Evolutionary conservation across 1,284 basidiomycete species (phyloP).

Genomic region (Ustilago esculenta): DNA sequence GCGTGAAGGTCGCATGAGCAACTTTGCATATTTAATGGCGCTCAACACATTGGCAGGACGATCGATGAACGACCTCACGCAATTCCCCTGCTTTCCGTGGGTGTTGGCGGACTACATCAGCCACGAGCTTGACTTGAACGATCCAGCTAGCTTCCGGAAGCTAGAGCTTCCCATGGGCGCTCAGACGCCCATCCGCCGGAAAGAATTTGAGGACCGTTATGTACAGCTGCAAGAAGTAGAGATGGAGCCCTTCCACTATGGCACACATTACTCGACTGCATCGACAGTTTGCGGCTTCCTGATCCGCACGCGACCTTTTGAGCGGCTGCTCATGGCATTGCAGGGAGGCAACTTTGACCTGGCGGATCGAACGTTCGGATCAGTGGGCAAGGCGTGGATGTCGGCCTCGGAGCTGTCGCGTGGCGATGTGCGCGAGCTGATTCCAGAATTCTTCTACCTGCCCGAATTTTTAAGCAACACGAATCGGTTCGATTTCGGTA

Average conservation of each 20-base stretch:
- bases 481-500: slow-evolving; percentile 78
- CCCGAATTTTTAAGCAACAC: slow-evolving; percentile 70
- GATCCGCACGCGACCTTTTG: slow-evolving; percentile 81
- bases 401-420: slow-evolving; percentile 87
- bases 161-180: slow-evolving; percentile 91
- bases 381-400: slow-evolving; percentile 75
- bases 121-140: slow-evolving; percentile 76
- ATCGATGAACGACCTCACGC: slow-evolving; percentile 77
- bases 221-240: slow-evolving; percentile 78
- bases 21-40: slow-evolving; percentile 66
- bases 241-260: slow-evolving; percentile 71
- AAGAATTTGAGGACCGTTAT: slow-evolving; percentile 74
- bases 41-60: slow-evolving; percentile 66
- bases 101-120: slow-evolving; percentile 87
- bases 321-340: slow-evolving; percentile 54
- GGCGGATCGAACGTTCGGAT: slow-evolving; percentile 90
- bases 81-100: slow-evolving; percentile 94
- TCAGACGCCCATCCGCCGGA: slow-evolving; percentile 75
- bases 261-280: slow-evolving; percentile 94
- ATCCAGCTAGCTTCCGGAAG: slow-evolving; percentile 78
- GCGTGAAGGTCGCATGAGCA: slow-evolving; percentile 60
- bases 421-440: slow-evolving; percentile 92
- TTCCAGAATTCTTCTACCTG: slow-evolving; percentile 84
- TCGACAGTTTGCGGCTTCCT: slow-evolving; percentile 97
- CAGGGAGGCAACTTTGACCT: slow-evolving; percentile 83